Conservation (phyloP, 164 flowering plant species). For the Paratinospora sagittata region DNA sequence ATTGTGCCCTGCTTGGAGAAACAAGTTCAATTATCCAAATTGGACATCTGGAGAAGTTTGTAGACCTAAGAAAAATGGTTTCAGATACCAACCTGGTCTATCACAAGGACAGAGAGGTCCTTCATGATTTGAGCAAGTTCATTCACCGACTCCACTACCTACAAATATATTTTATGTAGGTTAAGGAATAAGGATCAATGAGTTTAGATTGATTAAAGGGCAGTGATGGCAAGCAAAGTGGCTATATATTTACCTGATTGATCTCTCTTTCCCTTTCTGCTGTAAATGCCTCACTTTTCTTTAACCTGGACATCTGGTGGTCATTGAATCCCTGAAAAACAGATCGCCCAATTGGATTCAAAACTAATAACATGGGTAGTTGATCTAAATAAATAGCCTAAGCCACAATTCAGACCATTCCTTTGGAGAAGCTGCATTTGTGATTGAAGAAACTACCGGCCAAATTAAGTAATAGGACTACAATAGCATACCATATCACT, state of each 20-base stretch:
- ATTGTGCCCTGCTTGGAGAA: conserved; percentile 74
- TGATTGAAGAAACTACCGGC: background rate
- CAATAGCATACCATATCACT: conserved; percentile 50
- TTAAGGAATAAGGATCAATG: too few species aligned
- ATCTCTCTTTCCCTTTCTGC: conserved; percentile 92
- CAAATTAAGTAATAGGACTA: background rate
- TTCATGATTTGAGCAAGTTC: conserved; percentile 99
- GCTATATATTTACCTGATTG: conserved; percentile 52
- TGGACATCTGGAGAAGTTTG: background rate
- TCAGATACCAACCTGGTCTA: conserved; percentile 71
- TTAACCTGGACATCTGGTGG: conserved; percentile 70
- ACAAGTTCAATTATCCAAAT: conserved; percentile 7
- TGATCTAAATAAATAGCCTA: background rate
- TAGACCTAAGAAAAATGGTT: background rate
- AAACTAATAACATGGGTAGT: background rate
- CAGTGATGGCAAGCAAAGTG: background rate
- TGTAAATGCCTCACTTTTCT: conserved; percentile 76
- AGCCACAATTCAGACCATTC: background rate
- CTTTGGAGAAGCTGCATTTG: background rate
- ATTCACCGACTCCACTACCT: conserved; percentile 94
- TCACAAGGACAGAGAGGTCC: conserved; percentile 94
- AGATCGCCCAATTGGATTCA: background rate
- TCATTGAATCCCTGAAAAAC: conserved; percentile 57
- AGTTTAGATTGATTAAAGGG: background rate
- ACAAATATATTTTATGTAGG: background rate